phyloP scores from a whole-genome alignment of 1,284 basidiomycete genomes.

The Ganoderma meredithae region DNA sequence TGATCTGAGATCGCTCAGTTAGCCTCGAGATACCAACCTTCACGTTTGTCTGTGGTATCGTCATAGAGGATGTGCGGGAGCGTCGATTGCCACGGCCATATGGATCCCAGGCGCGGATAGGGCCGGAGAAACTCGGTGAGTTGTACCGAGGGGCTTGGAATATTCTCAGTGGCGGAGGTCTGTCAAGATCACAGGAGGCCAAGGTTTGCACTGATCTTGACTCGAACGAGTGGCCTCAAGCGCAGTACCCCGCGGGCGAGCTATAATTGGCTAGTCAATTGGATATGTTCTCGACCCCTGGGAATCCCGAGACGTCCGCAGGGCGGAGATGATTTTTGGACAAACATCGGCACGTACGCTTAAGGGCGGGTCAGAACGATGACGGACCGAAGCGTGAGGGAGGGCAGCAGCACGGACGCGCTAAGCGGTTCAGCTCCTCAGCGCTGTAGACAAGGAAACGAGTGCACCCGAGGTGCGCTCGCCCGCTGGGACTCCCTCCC shows the following conservation, averaged over 20 bases:
- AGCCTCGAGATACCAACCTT: conserved; percentile 16
- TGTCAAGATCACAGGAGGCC: conserved; percentile 16
- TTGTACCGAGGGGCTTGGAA: conserved; percentile 7
- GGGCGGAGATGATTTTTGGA: conserved; percentile 19
- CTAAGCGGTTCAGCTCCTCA: conserved; percentile 8
- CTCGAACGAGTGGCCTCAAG: conserved; percentile 14
- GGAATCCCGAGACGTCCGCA: conserved; percentile 20
- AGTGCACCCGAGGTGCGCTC: conserved; percentile 6
- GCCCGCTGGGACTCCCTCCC: conserved; percentile 9
- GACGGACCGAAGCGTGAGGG: conserved; percentile 9
- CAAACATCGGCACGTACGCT: conserved; percentile 14
- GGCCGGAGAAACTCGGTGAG: conserved; percentile 3
- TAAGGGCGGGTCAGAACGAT: conserved; percentile 13
- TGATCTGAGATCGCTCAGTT: conserved; percentile 15
- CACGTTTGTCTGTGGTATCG: conserved; percentile 9
- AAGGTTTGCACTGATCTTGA: conserved; percentile 14
- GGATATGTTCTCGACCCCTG: conserved; percentile 15
- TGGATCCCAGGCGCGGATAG: background rate
- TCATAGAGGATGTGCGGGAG: conserved; percentile 11
- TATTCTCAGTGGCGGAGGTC: background rate
- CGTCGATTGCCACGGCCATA: background rate
- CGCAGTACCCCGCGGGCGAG: conserved; percentile 4
- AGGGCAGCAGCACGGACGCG: conserved; percentile 11
- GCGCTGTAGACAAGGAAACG: conserved; percentile 16
- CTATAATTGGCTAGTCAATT: conserved; percentile 4